Evolutionary conservation across 192 early-diverging fungal species (phyloP).

Genomic region (Mortierella alpina): DNA sequence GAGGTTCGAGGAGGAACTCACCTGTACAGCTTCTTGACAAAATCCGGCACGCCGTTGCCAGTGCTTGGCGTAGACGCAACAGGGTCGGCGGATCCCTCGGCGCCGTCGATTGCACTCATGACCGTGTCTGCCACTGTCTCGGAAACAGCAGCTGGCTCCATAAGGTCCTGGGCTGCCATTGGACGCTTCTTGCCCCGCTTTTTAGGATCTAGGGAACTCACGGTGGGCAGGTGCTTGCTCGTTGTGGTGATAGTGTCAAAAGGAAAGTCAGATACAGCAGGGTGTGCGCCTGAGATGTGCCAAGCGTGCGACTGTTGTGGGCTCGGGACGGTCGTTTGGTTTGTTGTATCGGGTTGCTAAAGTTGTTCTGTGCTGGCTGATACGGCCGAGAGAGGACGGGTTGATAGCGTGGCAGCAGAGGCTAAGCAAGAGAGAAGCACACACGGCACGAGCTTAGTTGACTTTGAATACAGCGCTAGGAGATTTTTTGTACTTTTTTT

Average conservation of each 20-base stretch:
- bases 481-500: too few relatives aligned
- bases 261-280: background rate
- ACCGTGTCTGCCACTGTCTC: background rate
- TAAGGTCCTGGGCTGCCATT: slow-evolving; percentile 26
- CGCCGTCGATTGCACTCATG: slow-evolving; percentile 10
- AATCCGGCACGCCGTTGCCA: slow-evolving; percentile 64
- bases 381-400: too few relatives aligned
- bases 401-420: too few relatives aligned
- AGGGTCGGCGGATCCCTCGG: slow-evolving; percentile 3
- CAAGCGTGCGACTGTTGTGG: too few relatives aligned
- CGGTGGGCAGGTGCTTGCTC: slow-evolving; percentile 23
- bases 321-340: too few relatives aligned
- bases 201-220: slow-evolving; percentile 31
- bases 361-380: too few relatives aligned
- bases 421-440: too few relatives aligned
- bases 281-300: too few relatives aligned
- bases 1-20: slow-evolving; percentile 15
- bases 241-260: background rate
- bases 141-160: slow-evolving; percentile 8
- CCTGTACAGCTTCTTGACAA: slow-evolving; percentile 72
- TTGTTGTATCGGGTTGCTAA: too few relatives aligned
- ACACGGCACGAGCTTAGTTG: too few relatives aligned
- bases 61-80: background rate
- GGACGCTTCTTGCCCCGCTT: slow-evolving; percentile 47
- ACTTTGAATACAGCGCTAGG: too few relatives aligned